These are phyloP conservation scores for Claviceps citrina DNA, from an alignment of 2,329 filamentous ascomycete species.

Conservation along the genomic window DNA sequence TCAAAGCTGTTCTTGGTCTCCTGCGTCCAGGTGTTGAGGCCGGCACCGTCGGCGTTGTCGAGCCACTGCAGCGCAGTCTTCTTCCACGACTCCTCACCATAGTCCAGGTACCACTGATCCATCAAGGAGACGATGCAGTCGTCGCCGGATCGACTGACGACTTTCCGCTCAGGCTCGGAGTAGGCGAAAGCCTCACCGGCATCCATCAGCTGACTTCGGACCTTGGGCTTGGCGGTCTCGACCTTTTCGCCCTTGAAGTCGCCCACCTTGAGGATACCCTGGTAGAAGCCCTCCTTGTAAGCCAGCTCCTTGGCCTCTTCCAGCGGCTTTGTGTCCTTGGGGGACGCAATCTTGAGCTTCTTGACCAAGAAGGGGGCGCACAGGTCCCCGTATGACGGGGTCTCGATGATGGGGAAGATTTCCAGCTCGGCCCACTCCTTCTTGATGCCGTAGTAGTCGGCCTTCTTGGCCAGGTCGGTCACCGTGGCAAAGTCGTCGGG, in stretches of 20 bases:
- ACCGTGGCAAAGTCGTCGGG: conserved; percentile 86
- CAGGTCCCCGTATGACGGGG: conserved; percentile 72
- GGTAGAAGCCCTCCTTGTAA: conserved; percentile 96
- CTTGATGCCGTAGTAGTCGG: conserved; percentile 89
- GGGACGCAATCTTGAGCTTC: conserved; percentile 89
- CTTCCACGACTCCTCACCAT: conserved; percentile 82
- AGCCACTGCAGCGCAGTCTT: conserved; percentile 58
- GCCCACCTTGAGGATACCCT: conserved; percentile 76
- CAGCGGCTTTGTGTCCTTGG: conserved; percentile 80
- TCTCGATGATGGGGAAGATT: conserved; percentile 77
- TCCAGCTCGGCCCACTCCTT: conserved; percentile 92
- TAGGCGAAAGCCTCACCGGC: conserved; percentile 74
- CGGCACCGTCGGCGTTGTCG: conserved; percentile 46
- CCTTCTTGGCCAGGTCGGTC: conserved; percentile 79
- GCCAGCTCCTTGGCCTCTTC: conserved; percentile 89
- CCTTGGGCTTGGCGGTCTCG: conserved; percentile 72
- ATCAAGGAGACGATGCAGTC: conserved; percentile 86
- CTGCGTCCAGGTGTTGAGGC: conserved; percentile 63
- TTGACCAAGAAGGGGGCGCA: conserved; percentile 74
- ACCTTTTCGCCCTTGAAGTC: conserved; percentile 81
- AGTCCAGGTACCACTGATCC: conserved; percentile 97
- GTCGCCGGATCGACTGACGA: conserved; percentile 77
- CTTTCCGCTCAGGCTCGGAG: conserved; percentile 80
- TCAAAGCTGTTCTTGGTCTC: conserved; percentile 71
- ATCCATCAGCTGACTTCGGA: conserved; percentile 62